These are phyloP conservation scores for Grosmannia serpens DNA, from an alignment of 2,329 filamentous ascomycete species.

Conservation along the genomic window DNA sequence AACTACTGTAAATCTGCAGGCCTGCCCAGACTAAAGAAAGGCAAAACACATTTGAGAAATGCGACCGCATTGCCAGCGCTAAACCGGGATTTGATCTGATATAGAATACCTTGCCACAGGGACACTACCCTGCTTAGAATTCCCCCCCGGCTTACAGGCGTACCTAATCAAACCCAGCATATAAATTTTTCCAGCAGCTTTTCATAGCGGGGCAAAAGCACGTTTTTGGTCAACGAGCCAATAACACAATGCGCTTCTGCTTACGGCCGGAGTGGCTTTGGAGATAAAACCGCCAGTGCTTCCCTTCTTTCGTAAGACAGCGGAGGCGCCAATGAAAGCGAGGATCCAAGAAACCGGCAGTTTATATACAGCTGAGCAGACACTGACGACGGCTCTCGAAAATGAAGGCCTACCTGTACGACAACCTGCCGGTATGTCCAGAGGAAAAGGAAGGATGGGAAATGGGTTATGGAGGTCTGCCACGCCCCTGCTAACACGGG, in stretches of 20 bases:
- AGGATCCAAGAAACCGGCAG: background rate
- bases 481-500: background rate
- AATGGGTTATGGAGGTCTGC: background rate
- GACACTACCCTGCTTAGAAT: no score
- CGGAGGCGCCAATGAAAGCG: background rate
- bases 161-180: no score
- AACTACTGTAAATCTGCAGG: no score
- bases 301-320: background rate
- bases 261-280: background rate
- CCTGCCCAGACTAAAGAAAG: no score
- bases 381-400: conserved; percentile 11
- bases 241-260: conserved; percentile 9
- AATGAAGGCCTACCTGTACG: conserved; percentile 49
- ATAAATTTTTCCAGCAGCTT: background rate
- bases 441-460: background rate
- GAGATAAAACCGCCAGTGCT: background rate
- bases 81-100: no score
- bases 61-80: no score
- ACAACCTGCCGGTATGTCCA: conserved; percentile 37
- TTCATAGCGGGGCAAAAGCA: conserved; percentile 8
- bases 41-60: no score
- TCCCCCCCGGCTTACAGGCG: no score
- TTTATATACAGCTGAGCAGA: background rate
- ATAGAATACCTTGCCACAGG: no score
- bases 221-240: conserved; percentile 5